phyloP scores from a whole-genome alignment of 257 asterid species.

The Oldenlandia corymbosa region DNA sequence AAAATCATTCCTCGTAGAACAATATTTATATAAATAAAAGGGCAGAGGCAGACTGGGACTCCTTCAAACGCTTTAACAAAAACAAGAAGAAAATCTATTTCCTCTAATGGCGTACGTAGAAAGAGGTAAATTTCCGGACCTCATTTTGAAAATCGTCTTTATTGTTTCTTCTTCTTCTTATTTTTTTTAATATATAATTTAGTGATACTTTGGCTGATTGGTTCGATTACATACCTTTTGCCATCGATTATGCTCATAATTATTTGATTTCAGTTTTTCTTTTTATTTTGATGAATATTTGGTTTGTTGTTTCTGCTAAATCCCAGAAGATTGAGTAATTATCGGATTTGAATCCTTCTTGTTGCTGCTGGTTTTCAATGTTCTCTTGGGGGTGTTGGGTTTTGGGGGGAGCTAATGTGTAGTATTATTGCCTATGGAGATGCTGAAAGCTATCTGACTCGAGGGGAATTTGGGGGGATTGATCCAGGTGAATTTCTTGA shows the following conservation, averaged over 20 bases:
- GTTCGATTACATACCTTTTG: background rate
- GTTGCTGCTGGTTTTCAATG: background rate
- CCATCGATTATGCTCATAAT: background rate
- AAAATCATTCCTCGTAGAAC: too few relatives aligned
- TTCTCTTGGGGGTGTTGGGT: background rate
- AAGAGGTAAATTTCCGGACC: conserved; percentile 36
- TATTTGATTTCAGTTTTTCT: background rate
- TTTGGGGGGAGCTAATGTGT: background rate
- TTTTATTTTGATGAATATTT: background rate
- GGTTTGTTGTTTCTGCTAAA: background rate
- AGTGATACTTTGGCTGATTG: background rate
- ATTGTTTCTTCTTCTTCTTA: too few relatives aligned
- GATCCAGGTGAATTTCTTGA: too few relatives aligned
- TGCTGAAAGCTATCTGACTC: background rate
- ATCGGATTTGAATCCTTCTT: background rate
- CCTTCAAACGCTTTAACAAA: too few relatives aligned
- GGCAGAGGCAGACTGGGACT: too few relatives aligned
- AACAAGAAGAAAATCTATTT: too few relatives aligned
- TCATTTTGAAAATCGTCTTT: background rate
- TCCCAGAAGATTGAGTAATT: background rate
- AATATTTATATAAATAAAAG: too few relatives aligned
- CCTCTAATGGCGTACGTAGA: conserved; percentile 70
- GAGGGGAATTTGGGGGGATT: too few relatives aligned
- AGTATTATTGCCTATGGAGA: background rate
- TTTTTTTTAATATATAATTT: too few relatives aligned